Evolutionary conservation across 2,329 filamentous ascomycete species (phyloP).

Genomic region (Trichoderma pleuroti): DNA sequence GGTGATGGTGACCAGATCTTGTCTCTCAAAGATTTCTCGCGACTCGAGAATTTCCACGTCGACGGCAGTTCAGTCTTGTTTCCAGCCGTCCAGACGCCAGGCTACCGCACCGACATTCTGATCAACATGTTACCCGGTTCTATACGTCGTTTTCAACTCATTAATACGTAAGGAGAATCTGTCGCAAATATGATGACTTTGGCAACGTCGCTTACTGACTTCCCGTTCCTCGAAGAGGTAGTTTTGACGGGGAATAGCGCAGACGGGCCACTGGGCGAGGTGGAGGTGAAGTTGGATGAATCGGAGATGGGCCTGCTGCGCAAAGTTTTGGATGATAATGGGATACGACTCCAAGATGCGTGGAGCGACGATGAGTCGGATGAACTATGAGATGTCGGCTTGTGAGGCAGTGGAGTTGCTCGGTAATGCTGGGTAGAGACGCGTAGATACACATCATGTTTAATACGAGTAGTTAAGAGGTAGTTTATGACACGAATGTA

Average conservation of each 20-base stretch:
- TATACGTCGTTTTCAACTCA: not conserved
- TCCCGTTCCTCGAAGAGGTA: not conserved
- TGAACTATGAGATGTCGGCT: not conserved
- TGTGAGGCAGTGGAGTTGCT: not conserved
- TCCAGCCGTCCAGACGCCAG: not conserved
- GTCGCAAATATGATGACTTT: not conserved
- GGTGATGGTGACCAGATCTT: not conserved
- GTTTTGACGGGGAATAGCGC: not conserved
- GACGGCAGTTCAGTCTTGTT: not conserved
- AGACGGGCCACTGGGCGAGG: not conserved
- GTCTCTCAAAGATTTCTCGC: not conserved
- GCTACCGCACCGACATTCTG: not conserved
- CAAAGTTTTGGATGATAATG: not conserved
- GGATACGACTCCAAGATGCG: not conserved
- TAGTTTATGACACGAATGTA: too few species aligned
- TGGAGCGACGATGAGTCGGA: not conserved
- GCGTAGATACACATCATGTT: too few species aligned
- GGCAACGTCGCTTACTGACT: not conserved
- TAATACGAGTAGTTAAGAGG: too few species aligned
- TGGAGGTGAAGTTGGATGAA: not conserved
- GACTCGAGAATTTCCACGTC: not conserved
- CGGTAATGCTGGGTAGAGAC: not conserved
- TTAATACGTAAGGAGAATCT: not conserved
- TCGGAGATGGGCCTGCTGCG: not conserved
- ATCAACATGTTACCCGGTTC: not conserved